Percentiles rank a stretch among this genome's conserved stretches.
These are phyloP conservation scores for Colletotrichum musae DNA, from an alignment of 2,329 filamentous ascomycete species.

Conservation along the genomic window DNA sequence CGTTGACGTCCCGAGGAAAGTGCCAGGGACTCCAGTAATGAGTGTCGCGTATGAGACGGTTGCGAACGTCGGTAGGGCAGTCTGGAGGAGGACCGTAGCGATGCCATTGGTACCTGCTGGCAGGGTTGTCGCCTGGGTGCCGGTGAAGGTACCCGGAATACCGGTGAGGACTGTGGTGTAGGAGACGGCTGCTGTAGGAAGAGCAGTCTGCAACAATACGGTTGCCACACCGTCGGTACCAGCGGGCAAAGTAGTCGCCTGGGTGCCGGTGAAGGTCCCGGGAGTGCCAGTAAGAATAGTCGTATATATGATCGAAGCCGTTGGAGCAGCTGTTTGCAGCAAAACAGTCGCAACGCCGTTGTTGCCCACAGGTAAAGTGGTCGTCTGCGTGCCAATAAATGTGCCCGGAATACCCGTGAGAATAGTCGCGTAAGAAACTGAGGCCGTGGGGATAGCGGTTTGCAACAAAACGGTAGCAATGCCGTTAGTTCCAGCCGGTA, in stretches of 20 bases:
- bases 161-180: slow-evolving; percentile 10
- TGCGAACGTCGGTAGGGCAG: neutral
- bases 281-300: slow-evolving; percentile 10
- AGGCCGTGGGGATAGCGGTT: neutral
- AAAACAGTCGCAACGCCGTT: slow-evolving; percentile 20
- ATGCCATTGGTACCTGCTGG: slow-evolving; percentile 3
- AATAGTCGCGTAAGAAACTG: neutral
- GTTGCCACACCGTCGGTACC: slow-evolving; percentile 19
- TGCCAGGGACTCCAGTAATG: neutral
- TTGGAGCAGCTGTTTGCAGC: slow-evolving; percentile 8
- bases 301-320: neutral
- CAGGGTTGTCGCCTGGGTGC: neutral
- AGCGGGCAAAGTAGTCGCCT: slow-evolving; percentile 8
- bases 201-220: slow-evolving; percentile 9
- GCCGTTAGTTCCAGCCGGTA: slow-evolving; percentile 13
- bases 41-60: slow-evolving; percentile 3
- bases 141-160: neutral
- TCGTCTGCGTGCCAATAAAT: neutral
- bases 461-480: slow-evolving; percentile 21
- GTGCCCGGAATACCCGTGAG: slow-evolving; percentile 4
- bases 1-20: neutral
- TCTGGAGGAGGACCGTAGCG: slow-evolving; percentile 13
- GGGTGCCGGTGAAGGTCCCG: slow-evolving; percentile 8
- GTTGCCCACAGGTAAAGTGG: neutral
- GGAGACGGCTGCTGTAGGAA: neutral